Evolutionary conservation across 2,329 filamentous ascomycete genomes (phyloP), one percentile per base, ranked within the genome.

Genomic region (Nemania abortiva): DNA sequence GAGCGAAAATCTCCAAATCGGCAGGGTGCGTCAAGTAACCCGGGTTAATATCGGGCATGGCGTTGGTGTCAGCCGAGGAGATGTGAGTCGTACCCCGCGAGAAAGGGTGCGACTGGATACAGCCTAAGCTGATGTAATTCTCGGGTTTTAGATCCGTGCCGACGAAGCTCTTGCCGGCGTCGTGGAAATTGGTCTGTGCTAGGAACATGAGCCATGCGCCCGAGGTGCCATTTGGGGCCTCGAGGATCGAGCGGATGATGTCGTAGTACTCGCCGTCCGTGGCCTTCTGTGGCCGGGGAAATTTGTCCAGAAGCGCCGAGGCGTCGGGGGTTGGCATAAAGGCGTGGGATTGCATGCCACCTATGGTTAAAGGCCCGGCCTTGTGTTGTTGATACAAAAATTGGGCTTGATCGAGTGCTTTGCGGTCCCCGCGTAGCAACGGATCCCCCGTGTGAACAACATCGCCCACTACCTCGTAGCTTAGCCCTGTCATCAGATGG

Each of bases 1-100:
- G 69, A 1, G 74, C 77, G 24, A 85, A 79, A 39, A 75, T 84
- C 75, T 86, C 84, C 47, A 88, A 75, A 69, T 87, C 86, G 56
- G 85, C 80, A 3, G 85, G 83, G 63, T 86, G 76, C 10, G 81
- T 83, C 69, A 89, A 83, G 77, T 83, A 88, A 37, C 84, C 82
- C 18, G 84, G 84, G 66, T 87, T 83, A 59, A 89, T 87, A 29
- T 85, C 81, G 1, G 82, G 81, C 31, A 80, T 77, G 18, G 82
- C 81, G n/a, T 77, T 75, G 3, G 82, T 77, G 42, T 83, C 80
- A 0, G 81, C 65, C 4, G 80, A 81, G 11, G 79, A 78, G 68
- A 89, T 86, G 73, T 88, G 87, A 66, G 87, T 29, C 4, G 52
- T 5, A 4, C 65, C 65, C 0, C 86, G 82, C 0, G 84, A 87